A percentile compares a stretch with the other conserved stretches of the same genome.
Conservation (phyloP, 2,329 filamentous ascomycete species). For the Aphanoascus verrucosus region DNA sequence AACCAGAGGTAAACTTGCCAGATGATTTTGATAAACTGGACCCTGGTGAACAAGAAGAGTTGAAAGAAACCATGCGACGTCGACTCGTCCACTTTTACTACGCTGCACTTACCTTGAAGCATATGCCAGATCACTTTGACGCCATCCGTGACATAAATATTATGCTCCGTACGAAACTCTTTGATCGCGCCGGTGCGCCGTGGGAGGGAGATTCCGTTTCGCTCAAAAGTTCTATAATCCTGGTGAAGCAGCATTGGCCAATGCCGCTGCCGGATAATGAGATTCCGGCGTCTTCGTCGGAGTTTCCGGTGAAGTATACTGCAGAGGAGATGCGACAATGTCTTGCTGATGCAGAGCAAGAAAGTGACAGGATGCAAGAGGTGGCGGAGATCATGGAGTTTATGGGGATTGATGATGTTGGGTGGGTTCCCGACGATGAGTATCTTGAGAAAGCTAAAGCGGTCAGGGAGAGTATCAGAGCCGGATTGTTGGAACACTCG, state of each 20-base stretch:
- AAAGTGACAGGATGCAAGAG: slow-evolving; percentile 19
- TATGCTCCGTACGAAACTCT: slow-evolving; percentile 22
- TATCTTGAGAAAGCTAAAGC: slow-evolving; percentile 18
- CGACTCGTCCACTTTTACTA: slow-evolving; percentile 22
- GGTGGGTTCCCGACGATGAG: slow-evolving; percentile 22
- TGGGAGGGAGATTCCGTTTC: slow-evolving; percentile 25
- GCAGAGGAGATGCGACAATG: slow-evolving; percentile 17
- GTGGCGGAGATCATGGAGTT: slow-evolving; percentile 19
- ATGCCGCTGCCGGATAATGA: slow-evolving; percentile 10
- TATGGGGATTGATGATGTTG: slow-evolving; percentile 21
- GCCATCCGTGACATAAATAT: slow-evolving; percentile 16
- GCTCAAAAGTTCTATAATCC: slow-evolving; percentile 20
- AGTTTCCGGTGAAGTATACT: slow-evolving; percentile 20
- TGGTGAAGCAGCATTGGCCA: slow-evolving; percentile 20
- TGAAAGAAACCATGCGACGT: slow-evolving; percentile 19
- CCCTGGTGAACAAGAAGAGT: slow-evolving; percentile 17
- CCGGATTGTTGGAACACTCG: slow-evolving; percentile 19
- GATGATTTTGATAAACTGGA: slow-evolving; percentile 19
- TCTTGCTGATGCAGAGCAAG: slow-evolving; percentile 13
- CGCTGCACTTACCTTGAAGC: slow-evolving; percentile 20
- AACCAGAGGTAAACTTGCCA: slow-evolving; percentile 20
- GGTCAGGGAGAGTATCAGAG: slow-evolving; percentile 14
- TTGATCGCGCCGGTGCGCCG: slow-evolving; percentile 18
- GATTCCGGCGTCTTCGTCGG: slow-evolving; percentile 15
- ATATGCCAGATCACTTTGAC: slow-evolving; percentile 21